Percentiles rank a stretch among this genome's conserved stretches.
Conservation (phyloP, 2,329 filamentous ascomycete genomes). For the Cryphonectria radicalis region DNA sequence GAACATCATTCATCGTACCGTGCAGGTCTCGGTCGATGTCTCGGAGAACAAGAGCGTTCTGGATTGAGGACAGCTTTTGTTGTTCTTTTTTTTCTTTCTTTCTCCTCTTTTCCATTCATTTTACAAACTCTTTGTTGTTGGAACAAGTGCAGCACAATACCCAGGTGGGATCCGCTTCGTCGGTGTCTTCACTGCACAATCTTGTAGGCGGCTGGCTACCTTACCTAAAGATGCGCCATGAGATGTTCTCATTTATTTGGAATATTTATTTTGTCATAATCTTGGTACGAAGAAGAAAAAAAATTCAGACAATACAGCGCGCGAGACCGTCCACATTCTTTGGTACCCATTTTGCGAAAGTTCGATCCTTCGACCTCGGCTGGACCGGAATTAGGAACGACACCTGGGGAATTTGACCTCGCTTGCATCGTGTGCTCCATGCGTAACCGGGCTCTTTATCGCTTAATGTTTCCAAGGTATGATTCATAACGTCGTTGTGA, state of each 20-base stretch:
- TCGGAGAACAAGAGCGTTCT: slow-evolving; percentile 5
- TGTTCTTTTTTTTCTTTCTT: no score
- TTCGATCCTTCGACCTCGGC: no score
- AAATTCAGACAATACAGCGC: not conserved
- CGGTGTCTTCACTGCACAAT: not conserved
- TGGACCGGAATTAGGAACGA: no score
- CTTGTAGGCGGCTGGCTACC: no score
- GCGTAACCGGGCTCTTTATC: no score
- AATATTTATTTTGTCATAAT: not conserved
- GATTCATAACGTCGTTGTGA: no score
- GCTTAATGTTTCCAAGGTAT: no score
- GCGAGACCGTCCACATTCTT: not conserved
- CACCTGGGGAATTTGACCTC: no score
- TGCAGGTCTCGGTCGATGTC: slow-evolving; percentile 17
- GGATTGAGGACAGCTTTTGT: not conserved
- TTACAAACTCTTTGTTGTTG: not conserved
- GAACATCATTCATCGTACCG: slow-evolving; percentile 15
- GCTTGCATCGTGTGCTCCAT: no score
- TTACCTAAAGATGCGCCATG: no score
- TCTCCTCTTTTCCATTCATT: no score
- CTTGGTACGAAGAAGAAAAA: not conserved
- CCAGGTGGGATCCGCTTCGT: not conserved
- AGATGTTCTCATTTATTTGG: not conserved
- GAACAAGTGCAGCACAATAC: not conserved
- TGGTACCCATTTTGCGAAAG: no score